A percentile compares a stretch with the other conserved stretches of the same genome.
Evolutionary conservation across 345 rosid genomes (phyloP).

Genomic region (Boechera retrofracta): DNA sequence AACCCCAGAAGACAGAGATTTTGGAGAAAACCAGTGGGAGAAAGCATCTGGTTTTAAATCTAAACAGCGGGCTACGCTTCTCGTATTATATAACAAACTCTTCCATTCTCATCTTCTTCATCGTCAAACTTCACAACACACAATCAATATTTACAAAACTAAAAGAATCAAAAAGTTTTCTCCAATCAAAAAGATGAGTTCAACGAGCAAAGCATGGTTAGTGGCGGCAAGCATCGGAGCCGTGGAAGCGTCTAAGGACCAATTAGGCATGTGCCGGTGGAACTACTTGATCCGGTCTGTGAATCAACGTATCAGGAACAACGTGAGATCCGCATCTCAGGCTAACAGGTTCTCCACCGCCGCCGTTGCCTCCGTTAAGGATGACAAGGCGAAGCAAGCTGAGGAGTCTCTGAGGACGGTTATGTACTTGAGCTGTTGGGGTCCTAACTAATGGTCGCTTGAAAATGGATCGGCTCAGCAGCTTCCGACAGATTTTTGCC

Average conservation of each 20-base stretch:
- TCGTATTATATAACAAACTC: slow-evolving; percentile 14
- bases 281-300: slow-evolving; percentile 49
- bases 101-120: slow-evolving; percentile 1
- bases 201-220: slow-evolving; percentile 52
- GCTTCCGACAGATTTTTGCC: too few species aligned
- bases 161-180: background rate
- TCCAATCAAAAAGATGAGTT: slow-evolving; percentile 35
- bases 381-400: slow-evolving; percentile 54
- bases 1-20: background rate
- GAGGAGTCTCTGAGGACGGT: slow-evolving; percentile 79
- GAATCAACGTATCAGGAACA: slow-evolving; percentile 47
- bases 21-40: slow-evolving; percentile 19
- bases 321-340: slow-evolving; percentile 45
- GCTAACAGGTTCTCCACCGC: slow-evolving; percentile 38
- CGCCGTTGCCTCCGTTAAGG: slow-evolving; percentile 25
- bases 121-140: background rate
- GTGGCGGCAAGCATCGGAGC: slow-evolving; percentile 62
- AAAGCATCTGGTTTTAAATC: slow-evolving; percentile 29
- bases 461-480: too few species aligned
- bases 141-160: background rate
- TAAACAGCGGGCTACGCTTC: slow-evolving; percentile 7
- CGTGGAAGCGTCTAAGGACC: slow-evolving; percentile 60
- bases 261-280: slow-evolving; percentile 59
- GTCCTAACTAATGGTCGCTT: slow-evolving; percentile 45
- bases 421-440: slow-evolving; percentile 92